Evolutionary conservation across 2,329 filamentous ascomycete genomes (phyloP).

Genomic region (Penicillium digitatum): DNA sequence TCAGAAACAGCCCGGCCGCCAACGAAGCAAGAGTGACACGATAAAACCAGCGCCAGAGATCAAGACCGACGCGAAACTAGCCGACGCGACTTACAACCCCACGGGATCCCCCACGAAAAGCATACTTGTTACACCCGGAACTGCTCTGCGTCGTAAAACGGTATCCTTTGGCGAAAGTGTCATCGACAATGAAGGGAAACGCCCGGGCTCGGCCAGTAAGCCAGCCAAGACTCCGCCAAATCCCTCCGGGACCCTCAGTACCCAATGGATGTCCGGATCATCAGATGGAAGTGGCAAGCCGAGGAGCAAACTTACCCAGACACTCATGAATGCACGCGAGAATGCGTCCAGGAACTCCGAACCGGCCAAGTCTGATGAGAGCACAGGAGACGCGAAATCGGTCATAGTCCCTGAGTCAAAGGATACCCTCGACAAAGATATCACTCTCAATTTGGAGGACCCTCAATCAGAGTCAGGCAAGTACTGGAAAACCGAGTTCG

Average conservation of each 20-base stretch:
- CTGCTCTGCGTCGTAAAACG: slow-evolving; percentile 54
- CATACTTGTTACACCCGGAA: slow-evolving; percentile 62
- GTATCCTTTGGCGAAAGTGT: slow-evolving; percentile 59
- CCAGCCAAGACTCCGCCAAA: slow-evolving; percentile 46
- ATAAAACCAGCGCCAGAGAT: slow-evolving; percentile 21
- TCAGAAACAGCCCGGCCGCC: slow-evolving; percentile 17
- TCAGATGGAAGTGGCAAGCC: slow-evolving; percentile 33
- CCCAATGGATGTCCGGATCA: slow-evolving; percentile 39
- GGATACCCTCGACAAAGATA: slow-evolving; percentile 37
- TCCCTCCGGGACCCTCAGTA: slow-evolving; percentile 47
- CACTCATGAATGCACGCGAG: slow-evolving; percentile 40
- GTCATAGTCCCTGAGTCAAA: slow-evolving; percentile 18
- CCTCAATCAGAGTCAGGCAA: slow-evolving; percentile 56
- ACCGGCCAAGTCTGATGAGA: slow-evolving; percentile 8
- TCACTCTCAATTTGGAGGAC: slow-evolving; percentile 51
- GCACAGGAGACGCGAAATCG: slow-evolving; percentile 13
- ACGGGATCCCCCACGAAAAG: slow-evolving; percentile 55
- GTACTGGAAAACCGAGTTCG: slow-evolving; percentile 61
- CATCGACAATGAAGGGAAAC: slow-evolving; percentile 54
- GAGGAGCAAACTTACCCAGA: slow-evolving; percentile 42
- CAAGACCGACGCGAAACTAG: slow-evolving; percentile 19
- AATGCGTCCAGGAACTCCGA: slow-evolving; percentile 29
- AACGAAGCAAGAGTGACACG: slow-evolving; percentile 20
- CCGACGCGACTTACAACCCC: slow-evolving; percentile 28
- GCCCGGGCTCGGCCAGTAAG: slow-evolving; percentile 41